These are phyloP conservation scores for Linum lewisii DNA, from an alignment of 345 rosid genomes.

Conservation along the genomic window DNA sequence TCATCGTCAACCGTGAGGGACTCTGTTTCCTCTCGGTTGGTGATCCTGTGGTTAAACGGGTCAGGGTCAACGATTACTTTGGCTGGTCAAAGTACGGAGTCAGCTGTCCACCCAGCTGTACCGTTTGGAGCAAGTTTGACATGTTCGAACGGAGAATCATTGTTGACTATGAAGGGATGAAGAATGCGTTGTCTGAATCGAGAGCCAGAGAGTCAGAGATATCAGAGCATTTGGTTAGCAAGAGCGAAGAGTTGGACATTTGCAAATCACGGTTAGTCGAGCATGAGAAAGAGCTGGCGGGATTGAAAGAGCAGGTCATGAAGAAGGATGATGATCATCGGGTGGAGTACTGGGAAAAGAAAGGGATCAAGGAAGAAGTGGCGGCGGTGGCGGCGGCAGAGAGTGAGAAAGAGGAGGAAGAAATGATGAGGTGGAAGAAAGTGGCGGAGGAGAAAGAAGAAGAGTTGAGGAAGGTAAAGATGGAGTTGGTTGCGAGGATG, in stretches of 20 bases:
- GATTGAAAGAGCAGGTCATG: neutral
- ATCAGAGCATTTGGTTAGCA: neutral
- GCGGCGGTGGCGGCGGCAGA: no score
- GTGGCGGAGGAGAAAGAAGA: neutral
- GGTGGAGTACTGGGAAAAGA: neutral
- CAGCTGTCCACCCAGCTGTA: no score
- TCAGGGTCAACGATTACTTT: no score
- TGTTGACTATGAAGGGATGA: neutral
- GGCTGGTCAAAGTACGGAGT: no score
- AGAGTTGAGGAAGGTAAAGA: neutral
- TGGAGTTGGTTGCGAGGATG: neutral
- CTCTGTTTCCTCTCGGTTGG: no score
- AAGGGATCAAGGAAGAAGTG: neutral
- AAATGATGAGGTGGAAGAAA: neutral
- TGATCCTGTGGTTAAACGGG: no score
- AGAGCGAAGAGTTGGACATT: neutral
- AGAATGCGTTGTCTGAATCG: neutral
- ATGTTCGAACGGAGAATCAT: neutral
- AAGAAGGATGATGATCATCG: neutral
- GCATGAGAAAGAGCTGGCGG: neutral
- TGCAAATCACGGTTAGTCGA: neutral
- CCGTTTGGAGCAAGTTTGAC: neutral
- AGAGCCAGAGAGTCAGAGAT: neutral
- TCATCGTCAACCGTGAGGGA: no score
- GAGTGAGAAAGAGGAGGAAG: neutral